A percentile compares a stretch with the other conserved stretches of the same genome.
Conservation (phyloP, 345 rosid species). For the Syzygium grande region DNA sequence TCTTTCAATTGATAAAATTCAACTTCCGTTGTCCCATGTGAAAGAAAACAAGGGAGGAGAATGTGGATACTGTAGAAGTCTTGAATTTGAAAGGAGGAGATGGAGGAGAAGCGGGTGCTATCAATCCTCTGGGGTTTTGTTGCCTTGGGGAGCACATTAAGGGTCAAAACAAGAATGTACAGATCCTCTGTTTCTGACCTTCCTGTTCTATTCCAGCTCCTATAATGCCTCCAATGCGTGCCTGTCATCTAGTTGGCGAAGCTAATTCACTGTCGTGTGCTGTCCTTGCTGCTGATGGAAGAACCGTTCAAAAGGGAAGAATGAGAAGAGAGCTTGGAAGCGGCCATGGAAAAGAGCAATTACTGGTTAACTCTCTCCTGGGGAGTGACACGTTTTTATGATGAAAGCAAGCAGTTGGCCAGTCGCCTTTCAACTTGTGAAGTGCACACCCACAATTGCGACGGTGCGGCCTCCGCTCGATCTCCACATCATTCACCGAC, state of each 20-base stretch:
- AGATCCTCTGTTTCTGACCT: not conserved
- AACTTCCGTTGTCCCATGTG: not conserved
- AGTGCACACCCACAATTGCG: constrained; percentile 14
- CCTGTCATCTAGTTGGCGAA: not conserved
- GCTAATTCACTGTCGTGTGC: not conserved
- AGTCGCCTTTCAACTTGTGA: not conserved
- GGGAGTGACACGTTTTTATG: not conserved
- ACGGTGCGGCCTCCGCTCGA: constrained; percentile 8
- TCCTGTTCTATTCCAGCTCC: not conserved
- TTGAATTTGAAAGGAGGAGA: not conserved
- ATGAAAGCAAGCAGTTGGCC: not conserved
- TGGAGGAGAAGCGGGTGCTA: not conserved
- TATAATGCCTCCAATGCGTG: not conserved
- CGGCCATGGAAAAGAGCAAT: not conserved
- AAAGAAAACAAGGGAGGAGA: not conserved
- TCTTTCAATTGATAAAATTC: not conserved
- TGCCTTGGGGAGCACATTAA: not conserved
- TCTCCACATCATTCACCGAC: not conserved
- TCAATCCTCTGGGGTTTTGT: not conserved
- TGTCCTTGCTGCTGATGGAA: not conserved
- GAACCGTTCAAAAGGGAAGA: not conserved
- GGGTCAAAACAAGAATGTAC: not conserved
- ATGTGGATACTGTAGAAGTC: not conserved
- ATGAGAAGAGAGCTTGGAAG: not conserved
- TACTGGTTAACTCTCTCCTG: not conserved